These are phyloP conservation scores for Aspergillus ibericus DNA, from an alignment of 2,329 filamentous ascomycete genomes.

Conservation along the genomic window DNA sequence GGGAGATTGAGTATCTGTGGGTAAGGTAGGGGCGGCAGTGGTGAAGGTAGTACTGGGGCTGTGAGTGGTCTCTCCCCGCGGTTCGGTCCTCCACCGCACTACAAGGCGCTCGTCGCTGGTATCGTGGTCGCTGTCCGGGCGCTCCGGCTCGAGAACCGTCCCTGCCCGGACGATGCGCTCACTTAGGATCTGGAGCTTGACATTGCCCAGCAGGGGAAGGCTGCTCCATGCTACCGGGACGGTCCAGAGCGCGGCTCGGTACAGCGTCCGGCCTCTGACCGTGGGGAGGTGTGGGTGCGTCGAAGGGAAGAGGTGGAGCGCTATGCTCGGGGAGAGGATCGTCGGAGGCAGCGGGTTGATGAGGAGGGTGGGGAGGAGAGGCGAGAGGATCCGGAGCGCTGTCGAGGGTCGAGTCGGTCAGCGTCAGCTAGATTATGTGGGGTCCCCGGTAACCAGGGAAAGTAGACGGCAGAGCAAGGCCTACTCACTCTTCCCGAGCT, in stretches of 20 bases:
- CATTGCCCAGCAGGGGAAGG: conserved; percentile 85
- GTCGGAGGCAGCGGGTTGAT: conserved; percentile 62
- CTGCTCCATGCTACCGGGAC: conserved; percentile 94
- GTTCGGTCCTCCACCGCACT: conserved; percentile 79
- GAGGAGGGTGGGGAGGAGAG: conserved; percentile 61
- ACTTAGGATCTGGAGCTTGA: conserved; percentile 80
- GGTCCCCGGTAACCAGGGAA: not conserved
- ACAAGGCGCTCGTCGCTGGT: conserved; percentile 72
- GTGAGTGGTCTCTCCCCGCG: conserved; percentile 29
- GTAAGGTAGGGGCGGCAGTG: not conserved
- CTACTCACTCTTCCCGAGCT: conserved; percentile 61
- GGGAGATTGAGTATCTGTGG: not conserved
- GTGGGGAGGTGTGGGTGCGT: conserved; percentile 69
- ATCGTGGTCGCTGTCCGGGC: conserved; percentile 31
- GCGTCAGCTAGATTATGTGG: not conserved
- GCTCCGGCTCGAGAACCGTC: conserved; percentile 38
- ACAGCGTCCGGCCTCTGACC: conserved; percentile 87
- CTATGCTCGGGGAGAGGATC: conserved; percentile 62
- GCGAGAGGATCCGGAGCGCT: conserved; percentile 63
- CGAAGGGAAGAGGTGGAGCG: conserved; percentile 64
- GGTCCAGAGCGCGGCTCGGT: conserved; percentile 92
- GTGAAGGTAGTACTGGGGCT: conserved; percentile 5
- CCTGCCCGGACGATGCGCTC: conserved; percentile 77
- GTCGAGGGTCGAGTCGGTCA: conserved; percentile 13
- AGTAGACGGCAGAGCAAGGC: not conserved